Conservation (phyloP, 257 asterid genomes). For the Eustoma russellianum region DNA sequence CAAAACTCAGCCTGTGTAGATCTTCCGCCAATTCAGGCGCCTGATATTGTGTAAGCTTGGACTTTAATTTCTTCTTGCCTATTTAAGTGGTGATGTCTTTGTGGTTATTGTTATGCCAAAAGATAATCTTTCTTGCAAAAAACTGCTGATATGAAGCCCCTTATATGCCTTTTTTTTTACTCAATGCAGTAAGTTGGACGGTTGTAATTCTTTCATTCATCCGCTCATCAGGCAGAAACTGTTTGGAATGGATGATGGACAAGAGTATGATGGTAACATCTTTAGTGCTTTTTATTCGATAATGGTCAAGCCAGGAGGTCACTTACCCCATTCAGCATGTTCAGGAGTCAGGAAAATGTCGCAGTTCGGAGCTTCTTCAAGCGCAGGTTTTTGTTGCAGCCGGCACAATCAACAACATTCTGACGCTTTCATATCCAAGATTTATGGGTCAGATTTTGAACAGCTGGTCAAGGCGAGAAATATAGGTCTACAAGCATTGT, state of each 20-base stretch:
- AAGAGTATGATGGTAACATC: constrained; percentile 43
- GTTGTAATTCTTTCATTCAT: constrained; percentile 39
- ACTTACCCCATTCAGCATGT: constrained; percentile 40
- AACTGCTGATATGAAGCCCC: background rate
- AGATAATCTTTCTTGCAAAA: too few relatives aligned
- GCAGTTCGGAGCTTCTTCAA: constrained; percentile 65
- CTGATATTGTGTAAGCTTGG: constrained; percentile 40
- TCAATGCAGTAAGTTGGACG: constrained; percentile 46
- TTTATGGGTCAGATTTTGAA: constrained; percentile 39
- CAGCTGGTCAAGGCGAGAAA: constrained; percentile 42
- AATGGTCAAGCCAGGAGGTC: constrained; percentile 19
- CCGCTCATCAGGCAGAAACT: constrained; percentile 51
- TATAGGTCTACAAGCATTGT: constrained; percentile 42
- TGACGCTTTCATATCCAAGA: constrained; percentile 24
- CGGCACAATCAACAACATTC: constrained; percentile 29
- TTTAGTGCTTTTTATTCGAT: constrained; percentile 2
- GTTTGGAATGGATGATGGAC: constrained; percentile 34
- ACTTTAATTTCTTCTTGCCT: constrained; percentile 1
- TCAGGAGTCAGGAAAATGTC: constrained; percentile 51
- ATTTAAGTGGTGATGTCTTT: background rate
- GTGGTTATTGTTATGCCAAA: constrained; percentile 3
- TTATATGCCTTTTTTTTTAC: constrained; percentile 14
- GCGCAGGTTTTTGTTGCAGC: constrained; percentile 71
- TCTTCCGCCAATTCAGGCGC: constrained; percentile 4
- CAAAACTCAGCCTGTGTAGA: background rate